Percentiles rank a stretch among this genome's conserved stretches.
These are phyloP conservation scores for Candida endomychidarum DNA, from an alignment of 805 yeast genomes.

Conservation along the genomic window DNA sequence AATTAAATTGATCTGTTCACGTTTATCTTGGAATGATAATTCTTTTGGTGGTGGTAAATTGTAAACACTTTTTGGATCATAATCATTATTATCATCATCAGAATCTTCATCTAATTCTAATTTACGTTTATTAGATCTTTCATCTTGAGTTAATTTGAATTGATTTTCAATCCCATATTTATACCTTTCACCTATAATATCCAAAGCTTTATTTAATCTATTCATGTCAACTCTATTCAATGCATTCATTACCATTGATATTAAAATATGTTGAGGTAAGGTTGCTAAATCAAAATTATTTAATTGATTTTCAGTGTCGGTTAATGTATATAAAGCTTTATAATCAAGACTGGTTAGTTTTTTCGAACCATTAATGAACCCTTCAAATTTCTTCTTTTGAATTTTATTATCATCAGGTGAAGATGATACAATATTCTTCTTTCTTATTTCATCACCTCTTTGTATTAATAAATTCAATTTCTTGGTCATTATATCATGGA, in stretches of 20 bases:
- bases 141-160: slow-evolving; percentile 3
- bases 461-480: slow-evolving; percentile 30
- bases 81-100: slow-evolving; percentile 34
- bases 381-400: slow-evolving; percentile 42
- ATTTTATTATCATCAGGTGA: slow-evolving; percentile 30
- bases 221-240: slow-evolving; percentile 53
- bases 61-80: slow-evolving; percentile 44
- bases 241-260: slow-evolving; percentile 65
- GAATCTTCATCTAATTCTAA: slow-evolving; percentile 22
- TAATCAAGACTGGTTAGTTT: slow-evolving; percentile 41
- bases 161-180: slow-evolving; percentile 30
- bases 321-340: slow-evolving; percentile 65
- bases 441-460: slow-evolving; percentile 42
- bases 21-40: slow-evolving; percentile 53
- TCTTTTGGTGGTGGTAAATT: slow-evolving; percentile 58
- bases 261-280: slow-evolving; percentile 63
- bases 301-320: slow-evolving; percentile 58
- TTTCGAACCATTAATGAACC: slow-evolving; percentile 34
- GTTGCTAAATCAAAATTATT: slow-evolving; percentile 68
- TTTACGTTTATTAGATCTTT: slow-evolving; percentile 7
- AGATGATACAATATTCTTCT: slow-evolving; percentile 34
- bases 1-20: slow-evolving; percentile 55
- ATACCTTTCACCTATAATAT: slow-evolving; percentile 69
- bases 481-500: slow-evolving; percentile 25
- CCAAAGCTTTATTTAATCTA: slow-evolving; percentile 62